These are phyloP conservation scores for Geranomyces michiganensis DNA, from an alignment of 192 early-diverging fungal species.

Conservation along the genomic window DNA sequence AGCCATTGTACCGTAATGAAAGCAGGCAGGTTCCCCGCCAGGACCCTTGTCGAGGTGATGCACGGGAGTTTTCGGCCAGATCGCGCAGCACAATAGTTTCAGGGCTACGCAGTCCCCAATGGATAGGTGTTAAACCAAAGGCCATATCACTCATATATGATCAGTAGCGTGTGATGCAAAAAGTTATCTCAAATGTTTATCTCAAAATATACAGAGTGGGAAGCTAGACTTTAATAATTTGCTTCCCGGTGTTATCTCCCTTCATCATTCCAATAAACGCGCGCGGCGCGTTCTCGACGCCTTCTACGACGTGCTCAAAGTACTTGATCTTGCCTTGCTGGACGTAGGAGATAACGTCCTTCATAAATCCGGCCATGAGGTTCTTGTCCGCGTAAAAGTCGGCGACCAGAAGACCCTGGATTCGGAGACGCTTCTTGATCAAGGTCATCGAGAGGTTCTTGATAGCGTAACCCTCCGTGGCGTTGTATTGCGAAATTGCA, in stretches of 20 bases:
- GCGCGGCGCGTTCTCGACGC: slow-evolving; percentile 66
- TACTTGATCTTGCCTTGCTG: slow-evolving; percentile 66
- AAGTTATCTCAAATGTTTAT: too few species aligned
- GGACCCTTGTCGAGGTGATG: too few species aligned
- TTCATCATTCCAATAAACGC: slow-evolving; percentile 52
- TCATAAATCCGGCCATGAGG: slow-evolving; percentile 50
- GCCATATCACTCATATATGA: too few species aligned
- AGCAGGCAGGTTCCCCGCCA: too few species aligned
- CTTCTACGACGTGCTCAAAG: slow-evolving; percentile 58
- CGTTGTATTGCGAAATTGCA: slow-evolving; percentile 73
- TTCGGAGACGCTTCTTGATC: slow-evolving; percentile 56
- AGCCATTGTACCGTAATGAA: too few species aligned
- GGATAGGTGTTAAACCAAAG: too few species aligned
- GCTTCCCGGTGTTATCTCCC: slow-evolving; percentile 53
- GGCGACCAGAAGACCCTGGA: slow-evolving; percentile 71
- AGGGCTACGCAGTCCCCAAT: too few species aligned
- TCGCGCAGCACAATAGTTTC: too few species aligned
- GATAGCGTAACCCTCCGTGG: slow-evolving; percentile 50
- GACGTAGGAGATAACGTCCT: slow-evolving; percentile 59
- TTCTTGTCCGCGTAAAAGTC: slow-evolving; percentile 53
- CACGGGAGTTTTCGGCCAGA: too few species aligned
- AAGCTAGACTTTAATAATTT: slow-evolving; percentile 42
- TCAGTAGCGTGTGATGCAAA: too few species aligned
- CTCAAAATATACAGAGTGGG: too few species aligned
- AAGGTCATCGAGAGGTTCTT: slow-evolving; percentile 58